Percentiles rank a stretch among this genome's conserved stretches.
Evolutionary conservation across 164 flowering plant species (phyloP).

Genomic region (Protea cynaroides): DNA sequence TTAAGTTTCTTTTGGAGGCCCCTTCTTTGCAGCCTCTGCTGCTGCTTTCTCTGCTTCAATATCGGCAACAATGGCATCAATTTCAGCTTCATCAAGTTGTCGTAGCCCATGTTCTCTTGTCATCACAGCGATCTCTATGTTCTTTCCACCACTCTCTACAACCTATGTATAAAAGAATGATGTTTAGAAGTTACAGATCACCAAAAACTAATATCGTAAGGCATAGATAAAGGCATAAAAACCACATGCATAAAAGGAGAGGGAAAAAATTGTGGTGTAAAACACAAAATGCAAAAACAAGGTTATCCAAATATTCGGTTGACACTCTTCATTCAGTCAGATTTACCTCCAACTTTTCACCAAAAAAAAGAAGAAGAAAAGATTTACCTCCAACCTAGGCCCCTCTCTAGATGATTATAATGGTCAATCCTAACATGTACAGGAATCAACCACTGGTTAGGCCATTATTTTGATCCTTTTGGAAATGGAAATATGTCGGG

Average conservation of each 20-base stretch:
- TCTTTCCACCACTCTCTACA: constrained; percentile 99
- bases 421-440: no score
- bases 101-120: constrained; percentile 70
- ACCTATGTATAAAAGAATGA: constrained; percentile 38
- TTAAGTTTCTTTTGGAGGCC: constrained; percentile 62
- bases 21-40: constrained; percentile 96
- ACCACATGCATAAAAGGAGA: not conserved
- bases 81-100: constrained; percentile 94
- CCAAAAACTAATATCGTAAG: no score
- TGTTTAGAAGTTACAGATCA: not conserved
- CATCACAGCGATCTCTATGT: constrained; percentile 96
- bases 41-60: constrained; percentile 98
- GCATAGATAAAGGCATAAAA: not conserved
- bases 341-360: no score
- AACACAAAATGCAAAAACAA: no score
- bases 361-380: no score
- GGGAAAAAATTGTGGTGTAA: not conserved
- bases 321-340: no score
- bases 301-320: no score
- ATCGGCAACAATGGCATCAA: constrained; percentile 89
- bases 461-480: no score
- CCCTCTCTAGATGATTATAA: no score
- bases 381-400: no score
- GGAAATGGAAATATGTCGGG: no score
- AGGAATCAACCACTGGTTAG: no score